Percentiles rank a stretch among this genome's conserved stretches.
These are phyloP conservation scores for Trichoderma sp. DNA, from an alignment of 2,329 filamentous ascomycete species.

Conservation along the genomic window DNA sequence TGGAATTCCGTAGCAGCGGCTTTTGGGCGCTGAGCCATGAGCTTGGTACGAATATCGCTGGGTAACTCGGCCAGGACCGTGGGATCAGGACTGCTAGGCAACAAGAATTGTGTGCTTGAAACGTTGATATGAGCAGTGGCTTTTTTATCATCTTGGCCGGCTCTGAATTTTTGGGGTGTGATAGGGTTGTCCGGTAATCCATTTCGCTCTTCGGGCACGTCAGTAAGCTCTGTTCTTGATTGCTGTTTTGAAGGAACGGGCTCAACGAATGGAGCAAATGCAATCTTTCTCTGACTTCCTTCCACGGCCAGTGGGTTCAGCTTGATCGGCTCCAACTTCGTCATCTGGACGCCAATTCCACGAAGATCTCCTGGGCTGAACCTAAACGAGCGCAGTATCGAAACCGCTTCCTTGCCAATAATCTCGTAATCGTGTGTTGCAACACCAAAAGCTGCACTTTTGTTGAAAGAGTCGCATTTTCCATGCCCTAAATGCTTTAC, in stretches of 20 bases:
- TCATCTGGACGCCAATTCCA: constrained; percentile 90
- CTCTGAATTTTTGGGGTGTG: constrained; percentile 54
- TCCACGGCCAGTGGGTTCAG: constrained; percentile 55
- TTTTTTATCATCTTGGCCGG: constrained; percentile 52
- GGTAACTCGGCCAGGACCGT: constrained; percentile 82
- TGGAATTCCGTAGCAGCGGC: constrained; percentile 26
- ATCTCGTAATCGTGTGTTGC: constrained; percentile 73
- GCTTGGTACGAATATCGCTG: constrained; percentile 74
- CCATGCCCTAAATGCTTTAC: constrained; percentile 94
- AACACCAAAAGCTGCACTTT: constrained; percentile 78
- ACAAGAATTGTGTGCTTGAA: constrained; percentile 85
- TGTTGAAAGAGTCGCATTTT: constrained; percentile 93
- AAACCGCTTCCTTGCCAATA: constrained; percentile 80
- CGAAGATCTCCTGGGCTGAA: constrained; percentile 92
- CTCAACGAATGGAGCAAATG: constrained; percentile 62
- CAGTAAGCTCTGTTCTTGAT: constrained; percentile 49
- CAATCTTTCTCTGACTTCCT: constrained; percentile 76
- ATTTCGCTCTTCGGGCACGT: constrained; percentile 46
- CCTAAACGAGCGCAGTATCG: constrained; percentile 75
- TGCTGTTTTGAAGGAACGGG: constrained; percentile 44
- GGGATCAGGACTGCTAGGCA: constrained; percentile 81
- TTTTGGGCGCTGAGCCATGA: constrained; percentile 61
- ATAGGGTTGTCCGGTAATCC: constrained; percentile 51
- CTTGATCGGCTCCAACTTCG: constrained; percentile 83
- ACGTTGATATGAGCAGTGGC: constrained; percentile 73